A percentile compares a stretch with the other conserved stretches of the same genome.
Conservation (phyloP, 768 basidiomycete species). For the Russula virescens region DNA sequence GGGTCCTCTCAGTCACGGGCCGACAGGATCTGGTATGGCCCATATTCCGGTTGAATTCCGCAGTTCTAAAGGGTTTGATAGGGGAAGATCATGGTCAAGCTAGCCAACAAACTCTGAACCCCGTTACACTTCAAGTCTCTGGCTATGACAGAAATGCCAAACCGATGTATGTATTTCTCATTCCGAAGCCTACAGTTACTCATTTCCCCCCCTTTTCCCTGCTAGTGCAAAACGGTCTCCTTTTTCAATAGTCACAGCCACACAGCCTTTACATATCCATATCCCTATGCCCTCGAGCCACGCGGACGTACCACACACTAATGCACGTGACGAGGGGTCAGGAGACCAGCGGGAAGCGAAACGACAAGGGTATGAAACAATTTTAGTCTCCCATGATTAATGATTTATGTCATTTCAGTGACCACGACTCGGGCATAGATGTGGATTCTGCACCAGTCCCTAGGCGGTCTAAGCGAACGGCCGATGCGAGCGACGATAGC, state of each 20-base stretch:
- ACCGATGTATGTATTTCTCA: neutral
- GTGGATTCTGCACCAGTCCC: conserved; percentile 4
- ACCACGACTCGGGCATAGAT: conserved; percentile 4
- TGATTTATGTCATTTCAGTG: neutral
- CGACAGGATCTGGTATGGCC: conserved; percentile 10
- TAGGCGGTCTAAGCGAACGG: conserved; percentile 21
- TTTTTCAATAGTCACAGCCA: neutral
- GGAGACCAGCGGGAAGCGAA: neutral
- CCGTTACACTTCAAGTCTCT: conserved; percentile 15
- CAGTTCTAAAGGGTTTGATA: neutral
- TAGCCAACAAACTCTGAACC: neutral
- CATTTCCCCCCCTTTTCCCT: neutral
- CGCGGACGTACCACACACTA: neutral
- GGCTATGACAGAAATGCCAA: conserved; percentile 7
- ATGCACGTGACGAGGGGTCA: neutral
- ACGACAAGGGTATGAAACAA: neutral
- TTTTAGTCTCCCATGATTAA: neutral
- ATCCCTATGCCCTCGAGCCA: neutral
- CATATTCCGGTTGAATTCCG: neutral
- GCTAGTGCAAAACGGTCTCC: conserved; percentile 4
- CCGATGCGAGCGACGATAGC: conserved; percentile 23
- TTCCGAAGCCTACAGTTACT: neutral
- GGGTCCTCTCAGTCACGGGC: neutral
- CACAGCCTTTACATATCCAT: neutral
- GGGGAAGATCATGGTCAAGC: neutral